These are phyloP conservation scores for Triticum turgidum DNA, from an alignment of 176 grass and related monocot species.

Conservation along the genomic window DNA sequence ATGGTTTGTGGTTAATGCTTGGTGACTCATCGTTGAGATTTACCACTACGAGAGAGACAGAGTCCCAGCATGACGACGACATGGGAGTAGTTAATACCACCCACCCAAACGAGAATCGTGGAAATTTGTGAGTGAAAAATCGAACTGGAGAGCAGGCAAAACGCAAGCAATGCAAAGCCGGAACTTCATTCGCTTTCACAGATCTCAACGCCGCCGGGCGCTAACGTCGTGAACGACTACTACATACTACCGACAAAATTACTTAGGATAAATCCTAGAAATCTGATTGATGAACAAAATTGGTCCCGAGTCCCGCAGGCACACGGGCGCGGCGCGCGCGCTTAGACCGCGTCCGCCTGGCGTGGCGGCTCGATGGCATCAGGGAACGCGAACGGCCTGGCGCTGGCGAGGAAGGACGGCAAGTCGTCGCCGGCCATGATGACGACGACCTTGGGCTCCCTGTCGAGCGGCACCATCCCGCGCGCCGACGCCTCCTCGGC, in stretches of 20 bases:
- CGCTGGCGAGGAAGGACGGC: conserved; percentile 41
- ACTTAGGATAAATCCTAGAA: background rate
- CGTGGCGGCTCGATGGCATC: background rate
- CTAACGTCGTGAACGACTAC: too few relatives aligned
- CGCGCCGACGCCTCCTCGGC: background rate
- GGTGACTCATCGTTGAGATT: too few relatives aligned
- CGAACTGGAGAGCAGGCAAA: too few relatives aligned
- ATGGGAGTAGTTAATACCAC: too few relatives aligned
- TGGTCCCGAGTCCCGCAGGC: background rate
- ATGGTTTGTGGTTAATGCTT: too few relatives aligned
- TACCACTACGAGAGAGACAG: too few relatives aligned
- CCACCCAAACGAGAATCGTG: too few relatives aligned
- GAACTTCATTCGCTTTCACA: too few relatives aligned
- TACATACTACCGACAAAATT: background rate
- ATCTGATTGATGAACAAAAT: conserved; percentile 16
- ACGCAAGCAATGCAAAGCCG: too few relatives aligned
- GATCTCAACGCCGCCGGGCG: too few relatives aligned
- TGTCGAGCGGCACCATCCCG: background rate
- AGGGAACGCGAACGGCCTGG: conserved; percentile 20
- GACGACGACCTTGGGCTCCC: conserved; percentile 37
- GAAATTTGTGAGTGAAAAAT: too few relatives aligned
- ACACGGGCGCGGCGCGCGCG: background rate
- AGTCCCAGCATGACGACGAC: too few relatives aligned
- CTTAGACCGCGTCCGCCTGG: background rate
- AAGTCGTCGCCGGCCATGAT: conserved; percentile 33